Evolutionary conservation across 352 stramenopile genomes (phyloP), one percentile per base, ranked within the genome.

Genomic region (Phytophthora gonapodyides): DNA sequence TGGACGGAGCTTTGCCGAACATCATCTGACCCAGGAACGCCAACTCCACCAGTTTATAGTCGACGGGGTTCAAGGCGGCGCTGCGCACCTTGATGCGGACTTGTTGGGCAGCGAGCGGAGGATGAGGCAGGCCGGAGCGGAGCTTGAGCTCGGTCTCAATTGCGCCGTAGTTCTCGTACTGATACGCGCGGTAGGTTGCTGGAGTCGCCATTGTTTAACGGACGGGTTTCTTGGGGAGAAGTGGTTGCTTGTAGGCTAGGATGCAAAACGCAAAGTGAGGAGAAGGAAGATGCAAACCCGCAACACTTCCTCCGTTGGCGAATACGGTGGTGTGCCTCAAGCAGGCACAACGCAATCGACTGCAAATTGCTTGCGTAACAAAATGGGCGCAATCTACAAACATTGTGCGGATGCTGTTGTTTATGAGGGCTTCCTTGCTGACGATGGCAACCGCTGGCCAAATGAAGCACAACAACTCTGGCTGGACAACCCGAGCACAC

Each of bases 11-110:
- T 30, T 61, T 59, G 19, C 55, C 57, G 7, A 42, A 19, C 13
- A 81, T 60, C 2, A 46, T 33, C 3, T 64, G 27, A 2, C 71
- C 63, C n/a, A 51, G 13, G 13, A 43, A n/a, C 35, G 1, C 21
- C 21, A 24, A 24, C 21, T 78, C 61, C 7, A 77, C 53, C 13
- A 89, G 7, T 53, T 76, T 83, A 56, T 78, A 83, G 57, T 92
- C 80, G 5, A 85, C 61, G 4, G 80, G 77, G 67, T 92, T 92
- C 16, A 89, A 62, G 5, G 71, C 72, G 0, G 80, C 75, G 12
- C 61, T 72, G 44, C 63, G 71, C 7, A 92, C 78, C 53, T 86
- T 75, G 56, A 92, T 67, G 40, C 81, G 59, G 1, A 89, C 55
- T 61, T 89, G 64, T 19, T 57, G 55, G 2, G 57, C 12, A 30